These are phyloP conservation scores for Ceratocystis cubensis DNA, from an alignment of 2,329 filamentous ascomycete genomes.

Conservation along the genomic window DNA sequence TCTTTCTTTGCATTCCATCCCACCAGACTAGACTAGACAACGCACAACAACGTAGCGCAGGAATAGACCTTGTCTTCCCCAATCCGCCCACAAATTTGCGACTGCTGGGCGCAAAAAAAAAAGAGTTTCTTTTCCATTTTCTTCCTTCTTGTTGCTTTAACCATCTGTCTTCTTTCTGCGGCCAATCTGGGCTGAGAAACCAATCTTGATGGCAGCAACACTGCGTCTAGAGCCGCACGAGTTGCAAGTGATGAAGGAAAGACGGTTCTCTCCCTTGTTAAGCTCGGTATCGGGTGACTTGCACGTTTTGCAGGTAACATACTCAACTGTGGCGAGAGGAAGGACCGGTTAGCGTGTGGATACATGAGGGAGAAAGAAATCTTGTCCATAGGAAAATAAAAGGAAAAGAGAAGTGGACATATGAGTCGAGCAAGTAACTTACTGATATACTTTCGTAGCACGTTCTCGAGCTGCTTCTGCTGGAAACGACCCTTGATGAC, in stretches of 20 bases:
- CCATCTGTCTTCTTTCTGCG: conserved; percentile 92
- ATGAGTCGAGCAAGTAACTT: conserved; percentile 30
- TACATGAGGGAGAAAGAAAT: background rate
- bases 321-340: conserved; percentile 53
- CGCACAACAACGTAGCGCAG: background rate
- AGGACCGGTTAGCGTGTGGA: background rate
- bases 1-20: conserved; percentile 13
- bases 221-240: conserved; percentile 70
- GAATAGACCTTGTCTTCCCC: background rate
- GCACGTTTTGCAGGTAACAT: conserved; percentile 98
- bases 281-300: conserved; percentile 87
- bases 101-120: background rate
- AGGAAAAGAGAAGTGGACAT: conserved; percentile 1
- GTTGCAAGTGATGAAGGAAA: conserved; percentile 96
- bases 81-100: background rate
- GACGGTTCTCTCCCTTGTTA: conserved; percentile 96
- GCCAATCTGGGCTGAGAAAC: conserved; percentile 98
- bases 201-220: conserved; percentile 97
- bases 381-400: background rate
- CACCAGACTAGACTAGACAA: conserved; percentile 7
- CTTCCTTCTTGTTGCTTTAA: conserved; percentile 36
- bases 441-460: conserved; percentile 90
- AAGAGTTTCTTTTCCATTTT: conserved; percentile 10
- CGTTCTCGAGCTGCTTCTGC: conserved; percentile 98
- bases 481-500: conserved; percentile 99